Conservation (phyloP, 257 asterid species). For the Jacaranda copaia region DNA sequence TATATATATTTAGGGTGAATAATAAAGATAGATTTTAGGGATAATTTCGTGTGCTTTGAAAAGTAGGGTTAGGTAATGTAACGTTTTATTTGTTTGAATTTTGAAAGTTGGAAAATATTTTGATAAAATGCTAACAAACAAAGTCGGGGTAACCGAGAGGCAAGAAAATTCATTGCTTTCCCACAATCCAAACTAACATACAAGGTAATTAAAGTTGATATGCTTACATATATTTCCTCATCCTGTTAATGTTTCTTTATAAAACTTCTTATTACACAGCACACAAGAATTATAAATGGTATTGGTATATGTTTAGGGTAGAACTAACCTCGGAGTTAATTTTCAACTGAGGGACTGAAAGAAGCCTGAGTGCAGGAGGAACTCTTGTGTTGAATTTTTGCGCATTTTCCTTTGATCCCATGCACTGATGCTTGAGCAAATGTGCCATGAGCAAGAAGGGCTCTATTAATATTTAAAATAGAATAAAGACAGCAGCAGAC, state of each 20-base stretch:
- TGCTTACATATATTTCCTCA: constrained; percentile 34
- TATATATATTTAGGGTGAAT: too few species aligned
- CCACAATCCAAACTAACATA: constrained; percentile 22
- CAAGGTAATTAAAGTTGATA: constrained; percentile 28
- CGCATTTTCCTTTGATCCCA: constrained; percentile 2
- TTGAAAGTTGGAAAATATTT: too few species aligned
- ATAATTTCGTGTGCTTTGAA: too few species aligned
- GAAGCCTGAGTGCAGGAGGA: constrained; percentile 33
- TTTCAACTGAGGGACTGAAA: constrained; percentile 27
- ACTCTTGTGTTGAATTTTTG: constrained; percentile 11
- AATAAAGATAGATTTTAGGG: too few species aligned
- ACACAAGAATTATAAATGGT: constrained; percentile 42
- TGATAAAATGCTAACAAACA: too few species aligned
- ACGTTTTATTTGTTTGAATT: too few species aligned
- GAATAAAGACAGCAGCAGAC: constrained; percentile 42
- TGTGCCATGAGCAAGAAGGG: constrained; percentile 23
- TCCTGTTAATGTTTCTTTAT: constrained; percentile 34
- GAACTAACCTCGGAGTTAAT: constrained; percentile 38
- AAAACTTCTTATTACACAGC: constrained; percentile 47
- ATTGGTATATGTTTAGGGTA: constrained; percentile 26
- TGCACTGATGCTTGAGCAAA: constrained; percentile 9
- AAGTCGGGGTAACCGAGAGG: too few species aligned
- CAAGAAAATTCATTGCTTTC: too few species aligned
- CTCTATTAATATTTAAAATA: constrained; percentile 40
- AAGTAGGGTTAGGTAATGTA: too few species aligned